Conservation (phyloP, 805 yeast species). For the Saccharomyces jurei region DNA sequence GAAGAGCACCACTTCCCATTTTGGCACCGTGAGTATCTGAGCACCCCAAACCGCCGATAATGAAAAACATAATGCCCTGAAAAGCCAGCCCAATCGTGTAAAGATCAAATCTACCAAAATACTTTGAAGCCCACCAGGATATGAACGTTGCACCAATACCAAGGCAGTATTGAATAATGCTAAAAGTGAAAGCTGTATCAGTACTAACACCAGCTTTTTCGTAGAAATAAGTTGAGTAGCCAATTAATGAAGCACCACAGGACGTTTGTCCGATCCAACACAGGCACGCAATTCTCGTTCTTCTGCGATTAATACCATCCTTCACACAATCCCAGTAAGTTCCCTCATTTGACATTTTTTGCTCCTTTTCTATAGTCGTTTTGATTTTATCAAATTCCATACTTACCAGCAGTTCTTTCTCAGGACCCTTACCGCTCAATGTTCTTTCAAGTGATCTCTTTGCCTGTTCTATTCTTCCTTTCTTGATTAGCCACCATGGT, state of each 20-base stretch:
- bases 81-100: constrained; percentile 9
- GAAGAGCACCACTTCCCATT: constrained; percentile 42
- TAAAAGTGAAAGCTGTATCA: constrained; percentile 38
- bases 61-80: constrained; percentile 32
- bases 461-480: constrained; percentile 47
- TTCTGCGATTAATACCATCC: constrained; percentile 35
- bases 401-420: constrained; percentile 32
- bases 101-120: constrained; percentile 12
- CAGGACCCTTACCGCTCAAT: constrained; percentile 25
- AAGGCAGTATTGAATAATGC: constrained; percentile 38
- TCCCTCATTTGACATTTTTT: constrained; percentile 4
- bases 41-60: constrained; percentile 38
- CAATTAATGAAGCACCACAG: constrained; percentile 40
- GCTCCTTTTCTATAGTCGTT: constrained; percentile 35
- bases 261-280: constrained; percentile 41
- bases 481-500: constrained; percentile 61
- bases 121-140: constrained; percentile 12
- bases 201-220: constrained; percentile 27
- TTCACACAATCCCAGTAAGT: constrained; percentile 38
- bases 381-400: constrained; percentile 40
- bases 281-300: constrained; percentile 43
- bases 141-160: constrained; percentile 37
- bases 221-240: constrained; percentile 46
- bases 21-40: constrained; percentile 23
- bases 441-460: constrained; percentile 33